A percentile compares a stretch with the other conserved stretches of the same genome.
Evolutionary conservation across 371 early-diverging fungal species (phyloP).

Genomic region (Actinomortierella ambigua): DNA sequence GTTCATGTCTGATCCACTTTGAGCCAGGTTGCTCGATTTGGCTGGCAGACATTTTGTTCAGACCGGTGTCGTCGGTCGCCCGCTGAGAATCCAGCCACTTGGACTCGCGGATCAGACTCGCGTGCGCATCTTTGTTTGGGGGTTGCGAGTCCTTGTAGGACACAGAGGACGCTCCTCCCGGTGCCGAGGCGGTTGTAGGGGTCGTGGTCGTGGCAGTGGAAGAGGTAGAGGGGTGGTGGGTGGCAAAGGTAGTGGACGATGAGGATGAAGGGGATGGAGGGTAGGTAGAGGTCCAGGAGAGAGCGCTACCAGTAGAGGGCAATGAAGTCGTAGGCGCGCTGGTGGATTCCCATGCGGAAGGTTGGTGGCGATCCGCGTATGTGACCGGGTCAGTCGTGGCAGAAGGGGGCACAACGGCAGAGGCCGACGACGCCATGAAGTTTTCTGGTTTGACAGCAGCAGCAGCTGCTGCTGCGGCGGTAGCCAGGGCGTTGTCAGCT

Average conservation of each 20-base stretch:
- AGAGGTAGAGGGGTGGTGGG: not conserved
- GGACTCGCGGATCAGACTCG: constrained; percentile 30
- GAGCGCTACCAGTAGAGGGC: too few relatives aligned
- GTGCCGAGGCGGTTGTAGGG: not conserved
- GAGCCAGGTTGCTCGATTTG: too few relatives aligned
- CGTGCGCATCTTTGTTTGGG: constrained; percentile 27
- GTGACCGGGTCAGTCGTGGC: too few relatives aligned
- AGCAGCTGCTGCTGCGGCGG: not conserved
- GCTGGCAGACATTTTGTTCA: constrained; percentile 14
- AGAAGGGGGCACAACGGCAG: too few relatives aligned
- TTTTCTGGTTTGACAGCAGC: not conserved
- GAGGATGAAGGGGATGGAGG: not conserved
- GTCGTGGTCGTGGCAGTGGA: not conserved
- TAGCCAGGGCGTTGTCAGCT: not conserved
- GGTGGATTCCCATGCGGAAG: too few relatives aligned
- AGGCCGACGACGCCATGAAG: too few relatives aligned
- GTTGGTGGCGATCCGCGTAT: too few relatives aligned
- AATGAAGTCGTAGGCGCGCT: too few relatives aligned
- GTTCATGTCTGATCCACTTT: constrained; percentile 10
- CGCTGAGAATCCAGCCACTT: constrained; percentile 35
- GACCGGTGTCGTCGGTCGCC: constrained; percentile 29
- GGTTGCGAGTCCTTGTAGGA: constrained; percentile 6
- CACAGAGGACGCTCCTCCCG: not conserved
- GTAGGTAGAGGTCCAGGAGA: too few relatives aligned
- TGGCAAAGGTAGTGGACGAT: not conserved